Evolutionary conservation across 1,139 yeast genomes (phyloP).

Genomic region (Lodderomyces orthopsilosis): DNA sequence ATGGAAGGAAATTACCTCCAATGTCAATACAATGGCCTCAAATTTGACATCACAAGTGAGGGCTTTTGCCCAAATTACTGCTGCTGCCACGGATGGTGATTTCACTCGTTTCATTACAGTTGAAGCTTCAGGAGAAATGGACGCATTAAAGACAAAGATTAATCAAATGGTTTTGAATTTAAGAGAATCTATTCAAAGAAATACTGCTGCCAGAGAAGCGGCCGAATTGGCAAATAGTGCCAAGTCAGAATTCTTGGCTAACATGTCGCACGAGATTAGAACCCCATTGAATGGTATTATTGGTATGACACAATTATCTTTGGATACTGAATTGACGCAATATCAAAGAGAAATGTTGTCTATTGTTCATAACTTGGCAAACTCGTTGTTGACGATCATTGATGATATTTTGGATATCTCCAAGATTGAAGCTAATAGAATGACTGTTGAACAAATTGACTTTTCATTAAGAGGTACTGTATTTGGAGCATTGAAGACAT

Average conservation of each 20-base stretch:
- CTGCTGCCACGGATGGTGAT: constrained; percentile 93
- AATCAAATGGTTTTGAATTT: constrained; percentile 88
- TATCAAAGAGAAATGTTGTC: constrained; percentile 88
- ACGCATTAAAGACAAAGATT: constrained; percentile 83
- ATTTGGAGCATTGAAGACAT: constrained; percentile 81
- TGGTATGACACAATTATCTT: constrained; percentile 86
- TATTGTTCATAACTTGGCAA: constrained; percentile 82
- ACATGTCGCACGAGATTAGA: constrained; percentile 88
- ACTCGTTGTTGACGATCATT: constrained; percentile 76
- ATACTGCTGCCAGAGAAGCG: constrained; percentile 91
- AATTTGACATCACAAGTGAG: constrained; percentile 88
- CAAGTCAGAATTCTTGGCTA: constrained; percentile 87
- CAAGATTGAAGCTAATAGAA: constrained; percentile 86
- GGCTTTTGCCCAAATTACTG: constrained; percentile 90
- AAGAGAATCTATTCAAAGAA: constrained; percentile 85
- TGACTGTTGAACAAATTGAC: constrained; percentile 88
- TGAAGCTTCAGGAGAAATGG: constrained; percentile 93
- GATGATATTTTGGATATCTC: constrained; percentile 90
- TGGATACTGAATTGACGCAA: constrained; percentile 83
- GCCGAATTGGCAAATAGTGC: constrained; percentile 88
- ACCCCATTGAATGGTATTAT: constrained; percentile 92
- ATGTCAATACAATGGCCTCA: constrained; percentile 90
- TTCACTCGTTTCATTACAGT: constrained; percentile 87
- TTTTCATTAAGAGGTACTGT: constrained; percentile 82
- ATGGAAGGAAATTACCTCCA: constrained; percentile 92